Base-by-base conservation (phyloP, 75 land plant species). In the Picea sitchensis region DNA sequence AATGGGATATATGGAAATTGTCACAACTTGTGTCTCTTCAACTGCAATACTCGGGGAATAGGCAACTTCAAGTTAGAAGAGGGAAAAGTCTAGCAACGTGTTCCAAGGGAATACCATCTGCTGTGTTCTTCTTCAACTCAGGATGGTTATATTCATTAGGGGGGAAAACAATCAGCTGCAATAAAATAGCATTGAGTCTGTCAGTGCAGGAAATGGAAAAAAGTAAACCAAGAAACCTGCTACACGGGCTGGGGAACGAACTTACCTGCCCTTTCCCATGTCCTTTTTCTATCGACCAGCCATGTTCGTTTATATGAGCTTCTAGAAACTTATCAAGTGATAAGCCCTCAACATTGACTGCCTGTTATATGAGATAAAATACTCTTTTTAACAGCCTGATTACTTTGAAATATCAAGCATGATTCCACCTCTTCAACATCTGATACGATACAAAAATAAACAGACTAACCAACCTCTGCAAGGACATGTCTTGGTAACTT, bases 261-360 rank as follows among this genome's bases (percentile, higher is more conserved):
- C 20, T 63, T 84, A 87, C 88, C 88, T 94, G 96, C 32, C 89
- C 88, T 54, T 73, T 80, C 4, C 87, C 89, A 3, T 83, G 86
- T 58, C 77, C 86, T 80, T 92, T 94, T 79, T 96, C 96, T 21
- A 96, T 61, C 12, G 77, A 68, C 99, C 98, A 96, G 17, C 98
- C 99, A 81, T 76, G 71, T 82, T 88, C 91, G 26, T 87, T 85
- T 5, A 91, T 90, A 38, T 92, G 99, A 75, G 89, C 88, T 80
- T 96, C 99, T 36, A 96, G 79, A 82, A 91, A 96, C 81, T 91
- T 94, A 85, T 96, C 99, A 36, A 96, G 80, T 5, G 99, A 89
- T 26, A 88, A 87, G 44, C 95, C 98, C 80, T 96, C 98, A 17
- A 95, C 83, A 75, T 96, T 96, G 82, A 96, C 86, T 21, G 99